Evolutionary conservation across 1,139 yeast species (phyloP), one percentile per base, ranked within the genome.

Genomic region (Geotrichum aggregatum): DNA sequence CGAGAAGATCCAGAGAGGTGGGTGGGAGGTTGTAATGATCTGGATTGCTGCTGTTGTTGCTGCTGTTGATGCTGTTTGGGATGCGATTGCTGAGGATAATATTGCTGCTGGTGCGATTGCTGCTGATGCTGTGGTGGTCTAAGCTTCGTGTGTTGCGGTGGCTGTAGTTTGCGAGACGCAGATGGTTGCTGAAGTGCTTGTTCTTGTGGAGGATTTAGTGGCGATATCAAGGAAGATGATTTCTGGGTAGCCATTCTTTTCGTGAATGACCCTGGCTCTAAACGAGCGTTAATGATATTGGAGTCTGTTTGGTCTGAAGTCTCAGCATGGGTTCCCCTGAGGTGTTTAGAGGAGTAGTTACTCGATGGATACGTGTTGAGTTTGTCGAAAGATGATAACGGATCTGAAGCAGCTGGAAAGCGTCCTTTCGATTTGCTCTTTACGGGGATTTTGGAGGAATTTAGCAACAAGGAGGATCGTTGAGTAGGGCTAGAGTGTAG

Each of bases 401-500:
- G 21, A 8, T 14, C n/a, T 5, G 41, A 18, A 38, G 41, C 13
- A 14, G 41, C 22, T 4, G 41, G 18, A 38, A 21, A n/a, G 3
- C 5, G 21, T 10, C 22, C 21, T 4, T 3, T 11, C 6, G 22
- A 5, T 14, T 26, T 31, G 16, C 30, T 40, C 18, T 18, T 40
- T 5, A 24, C 30, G 7, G 30, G 30, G 13, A 40, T 22, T 24
- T 26, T 40, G 33, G 44, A 40, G 19, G 44, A 40, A 13, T 33
- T 22, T 19, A 40, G 10, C 14, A 30, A 30, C 33, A 40, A 30
- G 10, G 44, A 40, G 44, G 44, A 40, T 11, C 31, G 28, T 22
- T 40, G 18, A 13, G 44, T 26, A 21, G 44, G 24, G 18, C 24
- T 26, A 21, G 44, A 40, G 18, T 40, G 44, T 33, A 40, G 7